Evolutionary conservation across 2,329 filamentous ascomycete species (phyloP), one percentile per base, ranked within the genome.

Genomic region (Pyrenochaeta sp.): DNA sequence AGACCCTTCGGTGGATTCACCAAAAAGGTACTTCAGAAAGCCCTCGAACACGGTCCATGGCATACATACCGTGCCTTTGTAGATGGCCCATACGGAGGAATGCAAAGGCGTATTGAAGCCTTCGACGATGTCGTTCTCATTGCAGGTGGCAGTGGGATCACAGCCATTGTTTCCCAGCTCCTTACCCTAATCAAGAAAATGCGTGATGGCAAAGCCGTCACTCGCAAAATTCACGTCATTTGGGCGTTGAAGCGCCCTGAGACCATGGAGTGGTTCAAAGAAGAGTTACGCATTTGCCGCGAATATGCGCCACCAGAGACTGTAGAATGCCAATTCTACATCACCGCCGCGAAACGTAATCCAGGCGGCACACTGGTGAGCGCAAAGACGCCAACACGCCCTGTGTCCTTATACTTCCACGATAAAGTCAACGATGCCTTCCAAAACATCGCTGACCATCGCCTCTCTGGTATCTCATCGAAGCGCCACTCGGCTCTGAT

Each of bases 181-280:
- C 82, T 97, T 18, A 91, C 96, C 63, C 81, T 98, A n/a, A 96
- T 97, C 78, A 97, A 97, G 78, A 88, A 92, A 54, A 97, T 98
- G 89, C 88, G 92, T 54, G 93, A 97, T 70, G 91, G 92, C 44
- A 97, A 97, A 75, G 93, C 94, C 30, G 91, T 97, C 39, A 97
- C 93, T 1, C 91, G 90, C 73, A 91, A 89, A 60, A 89, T 98
- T 4, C 89, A 95, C 14, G 91, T 98, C 1, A 86, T 98, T n/a
- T 98, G 94, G 94, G 88, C 93, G 4, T 81, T 97, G 62, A 96
- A 95, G 77, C 87, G 90, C 50, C 87, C 95, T 12, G 94, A 97
- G 75, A 91, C 92, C 1, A 92, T 98, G 87, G 92, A 97, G 72
- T 98, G 94, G 94, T 98, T 97, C 82, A 90, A 91, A 61, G 93